Conservation (phyloP, 2,329 filamentous ascomycete genomes). For the Colletotrichum gigasporum region DNA sequence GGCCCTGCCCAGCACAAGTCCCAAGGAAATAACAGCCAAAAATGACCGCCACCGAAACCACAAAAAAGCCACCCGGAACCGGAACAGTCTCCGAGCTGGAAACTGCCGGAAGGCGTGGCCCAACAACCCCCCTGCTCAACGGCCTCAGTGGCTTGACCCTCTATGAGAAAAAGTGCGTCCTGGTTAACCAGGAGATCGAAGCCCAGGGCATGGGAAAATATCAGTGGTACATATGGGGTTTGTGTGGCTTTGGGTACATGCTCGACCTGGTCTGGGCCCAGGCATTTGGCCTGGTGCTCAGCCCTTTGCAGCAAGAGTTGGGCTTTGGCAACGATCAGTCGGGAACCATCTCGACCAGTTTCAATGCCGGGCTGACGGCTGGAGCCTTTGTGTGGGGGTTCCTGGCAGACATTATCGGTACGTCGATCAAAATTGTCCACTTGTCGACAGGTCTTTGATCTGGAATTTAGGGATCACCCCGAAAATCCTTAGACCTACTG, state of each 20-base stretch:
- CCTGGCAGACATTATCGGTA: constrained; percentile 59
- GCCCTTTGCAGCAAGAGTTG: constrained; percentile 64
- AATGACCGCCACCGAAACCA: neutral
- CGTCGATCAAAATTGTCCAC: constrained; percentile 1
- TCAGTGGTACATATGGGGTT: constrained; percentile 60
- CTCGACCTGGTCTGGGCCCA: constrained; percentile 68
- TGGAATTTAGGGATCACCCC: neutral
- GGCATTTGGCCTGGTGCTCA: constrained; percentile 63
- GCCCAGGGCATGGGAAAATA: constrained; percentile 61
- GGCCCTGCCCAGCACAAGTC: neutral
- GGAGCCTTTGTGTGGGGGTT: constrained; percentile 66
- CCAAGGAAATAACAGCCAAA: neutral
- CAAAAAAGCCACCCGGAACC: neutral
- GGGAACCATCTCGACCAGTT: constrained; percentile 62
- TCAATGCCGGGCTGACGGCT: constrained; percentile 62
- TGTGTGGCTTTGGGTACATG: constrained; percentile 65
- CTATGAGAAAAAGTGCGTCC: constrained; percentile 46
- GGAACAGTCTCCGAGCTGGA: neutral
- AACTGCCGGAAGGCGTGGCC: neutral
- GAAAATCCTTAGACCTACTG: neutral
- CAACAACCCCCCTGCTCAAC: neutral
- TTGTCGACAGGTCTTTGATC: neutral
- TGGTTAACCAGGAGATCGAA: constrained; percentile 57
- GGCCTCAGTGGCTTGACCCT: constrained; percentile 39
- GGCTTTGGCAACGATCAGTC: constrained; percentile 52